Evolutionary conservation across 148 eudicot species (phyloP).

Genomic region (Amaranthus palmeri): DNA sequence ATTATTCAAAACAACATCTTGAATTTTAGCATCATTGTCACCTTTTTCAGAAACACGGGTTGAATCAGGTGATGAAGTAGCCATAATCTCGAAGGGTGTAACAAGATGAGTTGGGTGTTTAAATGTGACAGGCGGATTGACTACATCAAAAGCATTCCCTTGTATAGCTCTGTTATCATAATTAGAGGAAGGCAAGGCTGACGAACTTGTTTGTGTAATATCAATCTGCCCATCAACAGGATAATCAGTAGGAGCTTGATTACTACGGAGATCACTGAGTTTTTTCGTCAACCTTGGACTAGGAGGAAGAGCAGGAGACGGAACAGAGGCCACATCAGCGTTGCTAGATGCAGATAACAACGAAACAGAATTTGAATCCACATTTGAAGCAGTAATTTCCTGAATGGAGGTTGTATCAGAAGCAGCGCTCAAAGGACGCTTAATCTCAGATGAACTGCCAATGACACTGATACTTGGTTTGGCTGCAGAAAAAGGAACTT

Average conservation of each 20-base stretch:
- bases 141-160: conserved; percentile 42
- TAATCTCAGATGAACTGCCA: conserved; percentile 40
- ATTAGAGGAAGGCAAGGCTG: conserved; percentile 46
- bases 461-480: conserved; percentile 31
- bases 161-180: conserved; percentile 46
- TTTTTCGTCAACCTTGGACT: conserved; percentile 70
- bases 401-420: conserved; percentile 39
- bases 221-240: conserved; percentile 74
- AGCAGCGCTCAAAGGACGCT: conserved; percentile 38
- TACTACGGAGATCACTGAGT: conserved; percentile 43
- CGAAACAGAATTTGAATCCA: conserved; percentile 41
- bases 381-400: conserved; percentile 33
- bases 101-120: conserved; percentile 95
- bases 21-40: conserved; percentile 51
- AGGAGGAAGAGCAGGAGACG: conserved; percentile 54
- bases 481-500: conserved; percentile 46
- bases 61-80: conserved; percentile 63
- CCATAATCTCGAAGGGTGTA: conserved; percentile 90
- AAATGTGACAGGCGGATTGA: conserved; percentile 50
- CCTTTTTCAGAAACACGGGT: conserved; percentile 41
- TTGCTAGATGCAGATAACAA: conserved; percentile 39
- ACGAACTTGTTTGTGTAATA: conserved; percentile 34
- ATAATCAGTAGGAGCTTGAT: conserved; percentile 51
- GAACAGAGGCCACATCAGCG: conserved; percentile 44
- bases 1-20: conserved; percentile 51